Conservation (phyloP, 2,329 filamentous ascomycete genomes). For the Claviceps sp. region DNA sequence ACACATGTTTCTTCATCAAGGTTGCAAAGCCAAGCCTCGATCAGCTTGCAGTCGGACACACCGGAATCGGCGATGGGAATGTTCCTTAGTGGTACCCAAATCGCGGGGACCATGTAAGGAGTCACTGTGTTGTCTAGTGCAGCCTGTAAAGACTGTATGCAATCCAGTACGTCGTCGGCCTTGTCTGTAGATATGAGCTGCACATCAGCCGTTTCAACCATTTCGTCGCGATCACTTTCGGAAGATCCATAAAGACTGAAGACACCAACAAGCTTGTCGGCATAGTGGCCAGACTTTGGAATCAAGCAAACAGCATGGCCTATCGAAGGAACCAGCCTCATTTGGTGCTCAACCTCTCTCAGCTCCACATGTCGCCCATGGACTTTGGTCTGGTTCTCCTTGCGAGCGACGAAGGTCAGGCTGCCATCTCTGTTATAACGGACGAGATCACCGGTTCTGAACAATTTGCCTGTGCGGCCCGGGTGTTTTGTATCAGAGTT, state of each 20-base stretch:
- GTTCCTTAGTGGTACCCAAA: background rate
- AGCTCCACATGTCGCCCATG: conserved; percentile 40
- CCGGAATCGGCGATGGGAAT: background rate
- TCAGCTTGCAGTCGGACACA: background rate
- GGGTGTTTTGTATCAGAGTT: conserved; percentile 2
- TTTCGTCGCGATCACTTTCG: background rate
- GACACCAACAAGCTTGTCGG: conserved; percentile 5
- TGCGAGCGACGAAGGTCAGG: conserved; percentile 31
- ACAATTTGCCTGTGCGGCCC: conserved; percentile 8
- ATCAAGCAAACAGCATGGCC: background rate
- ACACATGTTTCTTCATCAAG: background rate
- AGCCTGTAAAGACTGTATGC: conserved; percentile 1
- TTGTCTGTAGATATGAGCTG: background rate
- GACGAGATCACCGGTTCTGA: conserved; percentile 12
- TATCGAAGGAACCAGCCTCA: background rate
- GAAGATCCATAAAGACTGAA: conserved; percentile 1
- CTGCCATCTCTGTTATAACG: conserved; percentile 20
- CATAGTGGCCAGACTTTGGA: conserved; percentile 1
- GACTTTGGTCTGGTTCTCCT: conserved; percentile 43
- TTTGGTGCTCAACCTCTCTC: conserved; percentile 9
- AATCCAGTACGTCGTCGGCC: background rate
- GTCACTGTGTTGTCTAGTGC: background rate
- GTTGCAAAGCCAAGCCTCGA: background rate
- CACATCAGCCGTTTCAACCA: background rate
- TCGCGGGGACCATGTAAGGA: background rate